Conservation (phyloP, 306 rosid genomes). For the Medicago ruthenica region DNA sequence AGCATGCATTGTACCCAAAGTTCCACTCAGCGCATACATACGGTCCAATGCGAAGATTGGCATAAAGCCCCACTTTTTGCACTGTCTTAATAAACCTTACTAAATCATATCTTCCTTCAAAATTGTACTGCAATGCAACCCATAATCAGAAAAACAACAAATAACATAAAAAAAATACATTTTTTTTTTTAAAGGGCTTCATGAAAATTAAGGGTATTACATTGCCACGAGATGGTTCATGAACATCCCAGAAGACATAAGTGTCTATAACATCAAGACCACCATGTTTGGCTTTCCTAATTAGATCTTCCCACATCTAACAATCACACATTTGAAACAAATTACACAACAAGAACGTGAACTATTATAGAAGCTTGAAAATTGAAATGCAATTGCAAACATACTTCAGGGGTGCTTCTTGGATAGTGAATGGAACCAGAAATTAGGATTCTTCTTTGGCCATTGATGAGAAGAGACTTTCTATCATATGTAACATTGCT, state of each 20-base stretch:
- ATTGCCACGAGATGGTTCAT: slow-evolving; percentile 92
- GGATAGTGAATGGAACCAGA: slow-evolving; percentile 99
- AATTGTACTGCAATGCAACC: slow-evolving; percentile 77
- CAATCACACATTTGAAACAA: slow-evolving; percentile 49
- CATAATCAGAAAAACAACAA: slow-evolving; percentile 35
- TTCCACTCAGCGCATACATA: slow-evolving; percentile 98
- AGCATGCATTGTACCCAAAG: slow-evolving; percentile 68
- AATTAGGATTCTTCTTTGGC: slow-evolving; percentile 79
- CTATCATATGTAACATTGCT: slow-evolving; percentile 77
- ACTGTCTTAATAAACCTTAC: slow-evolving; percentile 87
- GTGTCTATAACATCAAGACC: slow-evolving; percentile 93
- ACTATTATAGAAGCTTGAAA: neutral
- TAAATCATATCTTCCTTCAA: slow-evolving; percentile 90
- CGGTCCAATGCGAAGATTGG: slow-evolving; percentile 97
- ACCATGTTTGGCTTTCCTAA: slow-evolving; percentile 88
- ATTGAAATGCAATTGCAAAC: neutral
- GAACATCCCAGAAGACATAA: slow-evolving; percentile 94
- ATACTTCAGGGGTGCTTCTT: slow-evolving; percentile 90
- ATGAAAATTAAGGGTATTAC: slow-evolving; percentile 56
- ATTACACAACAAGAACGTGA: neutral
- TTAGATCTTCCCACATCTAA: slow-evolving; percentile 98
- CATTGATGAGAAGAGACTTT: slow-evolving; percentile 85
- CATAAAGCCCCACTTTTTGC: slow-evolving; percentile 87
- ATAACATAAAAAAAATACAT: neutral
- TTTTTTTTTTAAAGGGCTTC: neutral